A percentile compares a stretch with the other conserved stretches of the same genome.
phyloP scores from a whole-genome alignment of 495 filamentous ascomycete species.

The Alectoria sarmentosa region DNA sequence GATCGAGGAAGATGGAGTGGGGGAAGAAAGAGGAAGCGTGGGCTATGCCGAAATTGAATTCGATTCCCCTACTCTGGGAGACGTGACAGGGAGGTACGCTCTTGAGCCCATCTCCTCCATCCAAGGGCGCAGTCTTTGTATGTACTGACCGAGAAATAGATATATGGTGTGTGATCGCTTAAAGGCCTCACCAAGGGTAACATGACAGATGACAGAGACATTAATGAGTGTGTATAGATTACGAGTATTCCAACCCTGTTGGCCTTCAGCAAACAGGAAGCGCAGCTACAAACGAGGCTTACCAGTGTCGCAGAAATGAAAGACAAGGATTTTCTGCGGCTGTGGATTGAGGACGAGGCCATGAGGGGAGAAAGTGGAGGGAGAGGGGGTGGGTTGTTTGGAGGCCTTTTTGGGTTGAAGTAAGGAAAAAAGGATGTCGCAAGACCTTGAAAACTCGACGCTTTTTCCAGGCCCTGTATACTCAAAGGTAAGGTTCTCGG shows the following conservation, averaged over 20 bases:
- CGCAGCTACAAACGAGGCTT: slow-evolving; percentile 48
- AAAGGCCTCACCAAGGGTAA: no score
- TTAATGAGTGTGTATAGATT: slow-evolving; percentile 31
- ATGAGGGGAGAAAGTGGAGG: slow-evolving; percentile 44
- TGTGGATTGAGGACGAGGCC: slow-evolving; percentile 57
- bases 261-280: slow-evolving; percentile 55
- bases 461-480: background rate
- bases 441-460: background rate
- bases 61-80: slow-evolving; percentile 50
- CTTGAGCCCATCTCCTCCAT: background rate
- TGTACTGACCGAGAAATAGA: background rate
- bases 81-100: slow-evolving; percentile 47
- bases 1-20: slow-evolving; percentile 45
- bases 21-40: slow-evolving; percentile 54
- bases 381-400: slow-evolving; percentile 34
- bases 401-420: slow-evolving; percentile 40
- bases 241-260: slow-evolving; percentile 61
- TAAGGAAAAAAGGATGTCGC: slow-evolving; percentile 13
- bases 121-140: background rate
- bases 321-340: slow-evolving; percentile 45
- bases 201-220: slow-evolving; percentile 3
- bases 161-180: background rate
- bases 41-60: slow-evolving; percentile 55
- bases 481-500: no score
- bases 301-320: slow-evolving; percentile 46